Conservation (phyloP, 805 yeast genomes). For the Teunomyces panamensis region DNA sequence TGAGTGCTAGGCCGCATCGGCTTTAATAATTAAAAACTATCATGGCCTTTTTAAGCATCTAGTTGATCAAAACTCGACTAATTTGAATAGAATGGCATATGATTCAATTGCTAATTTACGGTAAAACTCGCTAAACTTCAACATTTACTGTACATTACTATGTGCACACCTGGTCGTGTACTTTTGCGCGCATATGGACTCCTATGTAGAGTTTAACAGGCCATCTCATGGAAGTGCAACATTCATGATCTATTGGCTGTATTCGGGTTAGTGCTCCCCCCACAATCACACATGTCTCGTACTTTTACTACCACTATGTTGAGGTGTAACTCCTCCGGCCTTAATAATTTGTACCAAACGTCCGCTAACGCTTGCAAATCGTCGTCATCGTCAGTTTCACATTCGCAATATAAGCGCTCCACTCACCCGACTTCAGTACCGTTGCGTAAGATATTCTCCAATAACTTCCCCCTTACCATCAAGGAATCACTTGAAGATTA, state of each 20-base stretch:
- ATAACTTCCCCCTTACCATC: constrained; percentile 56
- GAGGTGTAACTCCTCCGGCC: constrained; percentile 4
- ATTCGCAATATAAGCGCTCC: constrained; percentile 41
- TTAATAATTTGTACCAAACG: constrained; percentile 6
- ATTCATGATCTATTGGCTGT: not conserved
- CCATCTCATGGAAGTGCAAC: not conserved
- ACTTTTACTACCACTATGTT: not conserved
- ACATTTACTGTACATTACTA: too few species aligned
- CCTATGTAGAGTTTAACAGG: not conserved
- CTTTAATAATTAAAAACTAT: not conserved
- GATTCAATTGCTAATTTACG: too few species aligned
- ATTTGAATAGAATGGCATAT: too few species aligned
- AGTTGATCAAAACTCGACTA: too few species aligned
- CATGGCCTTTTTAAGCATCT: not conserved
- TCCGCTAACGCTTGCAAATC: not conserved
- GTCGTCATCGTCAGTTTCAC: not conserved
- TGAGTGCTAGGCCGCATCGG: not conserved
- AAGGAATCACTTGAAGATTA: constrained; percentile 55
- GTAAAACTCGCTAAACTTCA: too few species aligned
- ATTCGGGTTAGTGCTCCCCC: not conserved
- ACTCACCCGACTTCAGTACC: constrained; percentile 72
- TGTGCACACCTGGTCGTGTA: too few species aligned
- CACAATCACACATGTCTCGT: not conserved
- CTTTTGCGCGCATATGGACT: too few species aligned
- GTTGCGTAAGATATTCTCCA: constrained; percentile 47